Conservation (phyloP, 2,329 filamentous ascomycete genomes). For the Ceratocystis albifundus region DNA sequence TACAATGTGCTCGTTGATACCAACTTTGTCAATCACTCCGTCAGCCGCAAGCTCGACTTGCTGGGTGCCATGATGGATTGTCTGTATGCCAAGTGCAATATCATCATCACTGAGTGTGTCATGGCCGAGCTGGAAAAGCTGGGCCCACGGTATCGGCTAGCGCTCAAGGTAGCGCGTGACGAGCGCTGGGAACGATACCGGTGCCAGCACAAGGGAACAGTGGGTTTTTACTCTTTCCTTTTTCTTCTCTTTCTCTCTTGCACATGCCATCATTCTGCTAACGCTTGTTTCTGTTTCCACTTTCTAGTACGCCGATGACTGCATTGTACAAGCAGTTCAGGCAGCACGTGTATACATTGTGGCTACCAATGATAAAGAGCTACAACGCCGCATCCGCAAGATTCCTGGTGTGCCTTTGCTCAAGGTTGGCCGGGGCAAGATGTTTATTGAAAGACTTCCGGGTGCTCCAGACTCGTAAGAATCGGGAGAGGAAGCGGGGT, state of each 20-base stretch:
- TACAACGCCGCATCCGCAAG: conserved; percentile 76
- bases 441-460: conserved; percentile 83
- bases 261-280: background rate
- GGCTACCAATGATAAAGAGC: conserved; percentile 63
- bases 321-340: conserved; percentile 61
- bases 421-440: conserved; percentile 78
- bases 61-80: conserved; percentile 87
- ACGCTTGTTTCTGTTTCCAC: background rate
- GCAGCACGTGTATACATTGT: conserved; percentile 70
- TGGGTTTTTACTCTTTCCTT: conserved; percentile 12
- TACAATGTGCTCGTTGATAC: conserved; percentile 74
- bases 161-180: conserved; percentile 74
- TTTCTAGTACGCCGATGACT: conserved; percentile 62
- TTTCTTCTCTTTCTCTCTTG: background rate
- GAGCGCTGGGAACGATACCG: conserved; percentile 75
- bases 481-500: too few relatives aligned
- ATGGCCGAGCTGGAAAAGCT: conserved; percentile 83
- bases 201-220: conserved; percentile 76
- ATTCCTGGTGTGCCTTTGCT: conserved; percentile 55
- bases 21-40: conserved; percentile 83
- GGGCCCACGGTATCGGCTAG: conserved; percentile 77
- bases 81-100: conserved; percentile 80
- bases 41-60: conserved; percentile 80
- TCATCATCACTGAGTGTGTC: conserved; percentile 67
- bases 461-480: conserved; percentile 57